Evolutionary conservation across 148 eudicot genomes (phyloP).

Genomic region (Cornus kousa): DNA sequence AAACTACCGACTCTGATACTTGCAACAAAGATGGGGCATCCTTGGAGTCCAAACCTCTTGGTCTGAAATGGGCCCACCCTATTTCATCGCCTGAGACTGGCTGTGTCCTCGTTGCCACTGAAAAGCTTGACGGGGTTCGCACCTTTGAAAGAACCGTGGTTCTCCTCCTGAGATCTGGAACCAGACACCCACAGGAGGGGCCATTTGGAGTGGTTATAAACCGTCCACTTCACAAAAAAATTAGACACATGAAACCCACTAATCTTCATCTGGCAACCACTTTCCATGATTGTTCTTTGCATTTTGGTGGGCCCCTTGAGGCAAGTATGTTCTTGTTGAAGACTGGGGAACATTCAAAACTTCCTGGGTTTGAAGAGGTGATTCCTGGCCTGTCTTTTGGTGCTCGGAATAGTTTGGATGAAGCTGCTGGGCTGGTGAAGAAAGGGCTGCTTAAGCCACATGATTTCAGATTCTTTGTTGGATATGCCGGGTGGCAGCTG

Average conservation of each 20-base stretch:
- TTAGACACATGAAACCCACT: conserved; percentile 80
- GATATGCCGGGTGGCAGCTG: conserved; percentile 94
- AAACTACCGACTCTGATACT: conserved; percentile 32
- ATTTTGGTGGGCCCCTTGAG: conserved; percentile 92
- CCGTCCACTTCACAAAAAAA: conserved; percentile 73
- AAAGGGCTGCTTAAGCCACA: conserved; percentile 74
- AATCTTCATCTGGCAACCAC: conserved; percentile 62
- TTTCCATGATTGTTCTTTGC: conserved; percentile 77
- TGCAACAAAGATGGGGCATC: conserved; percentile 32
- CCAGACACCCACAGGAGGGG: conserved; percentile 75
- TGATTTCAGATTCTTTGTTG: conserved; percentile 86
- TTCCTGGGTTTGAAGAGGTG: conserved; percentile 73
- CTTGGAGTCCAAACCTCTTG: conserved; percentile 49
- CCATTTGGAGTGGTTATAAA: conserved; percentile 91
- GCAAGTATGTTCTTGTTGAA: conserved; percentile 72
- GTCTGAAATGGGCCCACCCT: conserved; percentile 95
- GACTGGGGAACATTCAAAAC: conserved; percentile 42
- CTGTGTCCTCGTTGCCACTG: conserved; percentile 91
- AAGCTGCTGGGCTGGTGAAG: conserved; percentile 70
- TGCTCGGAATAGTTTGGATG: conserved; percentile 73
- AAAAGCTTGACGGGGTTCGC: conserved; percentile 83
- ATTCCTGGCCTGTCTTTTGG: conserved; percentile 80
- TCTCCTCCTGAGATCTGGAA: conserved; percentile 83
- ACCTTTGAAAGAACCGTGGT: conserved; percentile 86
- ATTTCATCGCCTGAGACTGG: conserved; percentile 82